These are phyloP conservation scores for Komagataella populi DNA, from an alignment of 805 yeast species.

Conservation along the genomic window DNA sequence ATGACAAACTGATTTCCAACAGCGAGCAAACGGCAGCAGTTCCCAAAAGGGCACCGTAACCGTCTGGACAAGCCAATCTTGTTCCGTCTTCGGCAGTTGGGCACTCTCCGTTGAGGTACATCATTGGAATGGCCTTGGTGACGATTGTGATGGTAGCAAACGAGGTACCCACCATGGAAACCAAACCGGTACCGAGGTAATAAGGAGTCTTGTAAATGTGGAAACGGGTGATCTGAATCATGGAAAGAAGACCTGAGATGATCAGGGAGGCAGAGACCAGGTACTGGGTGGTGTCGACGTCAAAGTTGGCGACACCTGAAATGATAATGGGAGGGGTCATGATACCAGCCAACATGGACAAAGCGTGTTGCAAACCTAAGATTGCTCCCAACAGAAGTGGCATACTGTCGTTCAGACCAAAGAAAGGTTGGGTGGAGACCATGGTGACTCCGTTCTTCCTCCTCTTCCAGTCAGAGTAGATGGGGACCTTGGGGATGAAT, in stretches of 20 bases:
- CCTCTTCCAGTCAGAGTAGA: constrained; percentile 22
- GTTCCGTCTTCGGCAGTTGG: constrained; percentile 51
- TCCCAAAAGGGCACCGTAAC: constrained; percentile 78
- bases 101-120: constrained; percentile 66
- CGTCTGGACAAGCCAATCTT: constrained; percentile 70
- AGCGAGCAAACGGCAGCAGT: constrained; percentile 72
- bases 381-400: constrained; percentile 68
- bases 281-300: constrained; percentile 35
- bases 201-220: constrained; percentile 62
- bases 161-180: constrained; percentile 85
- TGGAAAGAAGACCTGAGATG: constrained; percentile 54
- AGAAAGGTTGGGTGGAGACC: constrained; percentile 53
- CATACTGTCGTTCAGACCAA: constrained; percentile 66
- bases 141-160: constrained; percentile 83
- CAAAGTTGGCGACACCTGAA: constrained; percentile 47
- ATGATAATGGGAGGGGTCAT: constrained; percentile 75
- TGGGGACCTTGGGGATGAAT: constrained; percentile 74
- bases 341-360: constrained; percentile 88
- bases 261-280: constrained; percentile 64
- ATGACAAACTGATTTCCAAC: constrained; percentile 58
- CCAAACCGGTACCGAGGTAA: constrained; percentile 76
- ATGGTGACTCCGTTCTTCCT: too few relatives aligned
- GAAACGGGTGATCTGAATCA: constrained; percentile 70
- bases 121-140: constrained; percentile 58
- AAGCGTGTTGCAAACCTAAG: constrained; percentile 77